These are phyloP conservation scores for Nicotiana noctiflora DNA, from an alignment of 257 asterid genomes.

Conservation along the genomic window DNA sequence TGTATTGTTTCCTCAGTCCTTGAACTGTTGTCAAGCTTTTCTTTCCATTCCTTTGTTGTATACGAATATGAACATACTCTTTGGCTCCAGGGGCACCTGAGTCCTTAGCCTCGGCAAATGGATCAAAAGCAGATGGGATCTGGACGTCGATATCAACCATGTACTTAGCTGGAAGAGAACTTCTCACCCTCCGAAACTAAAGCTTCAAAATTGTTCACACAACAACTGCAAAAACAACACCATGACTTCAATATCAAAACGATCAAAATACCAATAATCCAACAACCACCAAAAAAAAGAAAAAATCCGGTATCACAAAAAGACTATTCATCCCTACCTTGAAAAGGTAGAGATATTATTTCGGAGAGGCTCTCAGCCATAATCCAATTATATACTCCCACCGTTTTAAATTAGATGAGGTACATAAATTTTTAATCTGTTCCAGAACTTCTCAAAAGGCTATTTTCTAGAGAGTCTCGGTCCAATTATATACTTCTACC, in stretches of 20 bases:
- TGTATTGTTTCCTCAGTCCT: slow-evolving; percentile 61
- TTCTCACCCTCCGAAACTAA: background rate
- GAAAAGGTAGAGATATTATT: too few relatives aligned
- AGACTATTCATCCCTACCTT: too few relatives aligned
- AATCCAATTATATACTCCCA: too few relatives aligned
- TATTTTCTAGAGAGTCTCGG: too few relatives aligned
- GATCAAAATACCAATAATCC: background rate
- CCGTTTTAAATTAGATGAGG: too few relatives aligned
- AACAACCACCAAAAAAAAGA: background rate
- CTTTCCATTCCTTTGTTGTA: slow-evolving; percentile 86
- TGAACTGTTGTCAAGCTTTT: slow-evolving; percentile 72
- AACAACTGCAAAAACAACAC: background rate
- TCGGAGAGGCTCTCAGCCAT: too few relatives aligned
- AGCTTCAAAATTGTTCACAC: background rate
- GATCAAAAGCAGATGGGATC: slow-evolving; percentile 66
- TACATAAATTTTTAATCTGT: too few relatives aligned
- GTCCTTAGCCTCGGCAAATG: slow-evolving; percentile 72
- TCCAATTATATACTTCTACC: too few relatives aligned
- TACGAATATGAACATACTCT: slow-evolving; percentile 80
- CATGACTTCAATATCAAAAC: background rate
- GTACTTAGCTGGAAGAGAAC: slow-evolving; percentile 24
- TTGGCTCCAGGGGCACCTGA: slow-evolving; percentile 53
- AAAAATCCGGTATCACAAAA: too few relatives aligned
- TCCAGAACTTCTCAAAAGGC: too few relatives aligned
- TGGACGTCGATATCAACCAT: slow-evolving; percentile 66